Evolutionary conservation across 2,329 filamentous ascomycete genomes (phyloP), one percentile per base, ranked within the genome.

Genomic region (Penicillium sp.): DNA sequence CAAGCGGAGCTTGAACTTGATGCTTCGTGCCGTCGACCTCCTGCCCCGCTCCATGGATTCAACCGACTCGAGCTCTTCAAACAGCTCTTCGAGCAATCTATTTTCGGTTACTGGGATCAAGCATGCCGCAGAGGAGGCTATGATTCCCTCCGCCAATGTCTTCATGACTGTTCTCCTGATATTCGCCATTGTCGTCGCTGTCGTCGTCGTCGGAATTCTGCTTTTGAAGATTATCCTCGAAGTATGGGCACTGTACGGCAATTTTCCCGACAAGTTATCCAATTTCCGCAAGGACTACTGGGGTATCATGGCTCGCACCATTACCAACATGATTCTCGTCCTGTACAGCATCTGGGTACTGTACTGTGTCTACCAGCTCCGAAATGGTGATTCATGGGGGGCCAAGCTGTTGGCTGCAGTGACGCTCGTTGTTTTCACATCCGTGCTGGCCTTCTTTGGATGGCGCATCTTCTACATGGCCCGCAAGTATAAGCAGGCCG

Each of bases 351-450:
- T 95, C 53, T 97, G 93, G 93, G 89, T 90, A 0, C 75, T 97
- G 38, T 97, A 95, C 73, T 97, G 92, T 69, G 81, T 98, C 55
- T 97, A 92, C 71, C 93, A 98, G 67, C 95, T 97, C 71, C 93
- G 87, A 1, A 81, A 85, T 37, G 91, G 92, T 51, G 93, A 97
- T 70, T 97, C 92, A 0, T 96, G 91, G 91, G 89, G 87, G 6
- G 91, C 90, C 40, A 93, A 95, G 69, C 60, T 80, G 0, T 82
- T 97, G 24, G 93, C 93, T 13, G 92, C 79, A 52, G 74, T 95
- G 15, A 95, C 90, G 0, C 79, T 97, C 1, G 82, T 71, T 2
- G 63, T 91, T 4, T 97, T 97, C 67, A 96, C 92, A 0, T 82
- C 72, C 13, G 70, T 96, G 32, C 75, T 98, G n/a, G 80, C 66